phyloP scores from a whole-genome alignment of 192 early-diverging fungal species.

The Coemansia sp. region DNA sequence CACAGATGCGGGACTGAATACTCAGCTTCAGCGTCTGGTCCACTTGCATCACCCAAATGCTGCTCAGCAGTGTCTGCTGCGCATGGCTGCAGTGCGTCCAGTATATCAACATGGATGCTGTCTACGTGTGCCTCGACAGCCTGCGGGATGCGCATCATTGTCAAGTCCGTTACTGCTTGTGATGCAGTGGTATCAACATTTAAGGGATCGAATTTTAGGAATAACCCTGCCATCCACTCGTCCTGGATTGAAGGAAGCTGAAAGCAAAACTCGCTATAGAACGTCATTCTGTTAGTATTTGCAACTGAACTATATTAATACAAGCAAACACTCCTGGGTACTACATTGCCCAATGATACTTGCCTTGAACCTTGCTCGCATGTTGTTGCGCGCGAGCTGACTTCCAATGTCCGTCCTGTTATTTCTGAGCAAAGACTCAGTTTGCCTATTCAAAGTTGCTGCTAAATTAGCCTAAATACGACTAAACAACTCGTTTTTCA shows the following conservation, averaged over 20 bases:
- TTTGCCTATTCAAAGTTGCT: too few species aligned
- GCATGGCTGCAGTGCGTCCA: constrained; percentile 21
- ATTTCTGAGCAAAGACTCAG: too few species aligned
- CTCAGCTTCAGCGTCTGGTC: not conserved
- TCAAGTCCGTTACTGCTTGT: not conserved
- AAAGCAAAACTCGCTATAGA: constrained; percentile 26
- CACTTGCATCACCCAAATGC: too few species aligned
- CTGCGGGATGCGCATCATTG: constrained; percentile 1
- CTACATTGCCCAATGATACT: too few species aligned
- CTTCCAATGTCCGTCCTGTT: too few species aligned
- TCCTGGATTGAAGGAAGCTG: constrained; percentile 17
- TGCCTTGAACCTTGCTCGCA: not conserved
- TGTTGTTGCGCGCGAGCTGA: too few species aligned
- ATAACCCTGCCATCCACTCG: constrained; percentile 25
- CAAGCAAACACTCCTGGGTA: too few species aligned
- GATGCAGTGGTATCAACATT: constrained; percentile 4
- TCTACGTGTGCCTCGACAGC: constrained; percentile 3
- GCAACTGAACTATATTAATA: too few species aligned
- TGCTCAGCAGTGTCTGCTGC: not conserved
- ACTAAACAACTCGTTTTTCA: not conserved
- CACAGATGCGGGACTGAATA: constrained; percentile 14
- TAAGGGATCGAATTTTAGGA: constrained; percentile 21
- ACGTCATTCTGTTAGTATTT: not conserved
- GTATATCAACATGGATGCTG: constrained; percentile 24
- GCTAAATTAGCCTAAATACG: too few species aligned